phyloP scores from a whole-genome alignment of 2,329 filamentous ascomycete species.

The Diplodia corticola region DNA sequence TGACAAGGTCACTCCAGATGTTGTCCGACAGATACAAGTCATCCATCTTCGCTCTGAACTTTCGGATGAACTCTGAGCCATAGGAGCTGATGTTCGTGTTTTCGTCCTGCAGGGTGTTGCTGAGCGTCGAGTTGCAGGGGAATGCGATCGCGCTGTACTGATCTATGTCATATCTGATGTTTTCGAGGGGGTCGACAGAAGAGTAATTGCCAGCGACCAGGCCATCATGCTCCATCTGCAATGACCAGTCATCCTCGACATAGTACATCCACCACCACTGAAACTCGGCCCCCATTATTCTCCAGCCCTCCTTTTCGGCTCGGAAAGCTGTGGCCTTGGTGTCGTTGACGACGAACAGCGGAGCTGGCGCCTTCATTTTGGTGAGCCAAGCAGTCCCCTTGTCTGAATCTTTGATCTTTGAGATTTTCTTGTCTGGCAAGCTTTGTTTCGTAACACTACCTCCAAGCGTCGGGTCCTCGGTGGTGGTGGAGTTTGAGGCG shows the following conservation, averaged over 20 bases:
- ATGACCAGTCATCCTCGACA: neutral
- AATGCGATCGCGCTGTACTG: neutral
- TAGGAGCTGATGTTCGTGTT: neutral
- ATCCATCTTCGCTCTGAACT: neutral
- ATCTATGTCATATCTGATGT: neutral
- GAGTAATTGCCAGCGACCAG: neutral
- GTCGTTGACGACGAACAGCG: neutral
- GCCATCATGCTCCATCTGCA: neutral
- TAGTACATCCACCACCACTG: neutral
- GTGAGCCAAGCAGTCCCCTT: neutral
- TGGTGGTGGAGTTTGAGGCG: too few species aligned
- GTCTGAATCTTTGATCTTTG: neutral
- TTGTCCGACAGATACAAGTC: too few species aligned
- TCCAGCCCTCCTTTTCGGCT: neutral
- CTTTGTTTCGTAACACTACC: neutral
- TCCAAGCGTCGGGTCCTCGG: too few species aligned
- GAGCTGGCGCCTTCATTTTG: neutral
- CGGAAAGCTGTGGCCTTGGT: neutral
- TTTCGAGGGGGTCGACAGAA: neutral
- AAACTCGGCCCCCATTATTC: neutral
- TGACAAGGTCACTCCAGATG: neutral
- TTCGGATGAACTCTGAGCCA: neutral
- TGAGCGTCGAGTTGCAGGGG: neutral
- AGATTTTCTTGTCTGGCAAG: rapidly evolving
- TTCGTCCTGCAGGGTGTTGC: neutral